These are phyloP conservation scores for Zygosaccharomyces lentus DNA, from an alignment of 805 yeast genomes.

Conservation along the genomic window DNA sequence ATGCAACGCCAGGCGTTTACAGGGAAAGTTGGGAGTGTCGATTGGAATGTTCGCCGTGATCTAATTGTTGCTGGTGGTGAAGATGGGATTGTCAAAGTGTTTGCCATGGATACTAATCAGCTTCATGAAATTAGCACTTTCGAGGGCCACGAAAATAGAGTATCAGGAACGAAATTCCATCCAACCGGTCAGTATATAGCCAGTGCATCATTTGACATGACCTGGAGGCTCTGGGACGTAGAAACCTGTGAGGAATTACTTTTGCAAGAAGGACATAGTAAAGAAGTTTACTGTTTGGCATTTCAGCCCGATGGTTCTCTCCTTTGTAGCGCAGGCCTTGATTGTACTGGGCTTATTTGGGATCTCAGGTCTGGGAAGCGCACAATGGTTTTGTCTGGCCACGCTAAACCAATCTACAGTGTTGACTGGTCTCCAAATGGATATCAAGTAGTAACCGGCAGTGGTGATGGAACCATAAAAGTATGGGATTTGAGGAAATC, in stretches of 20 bases:
- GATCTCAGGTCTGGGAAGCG: constrained; percentile 76
- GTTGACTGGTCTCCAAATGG: constrained; percentile 78
- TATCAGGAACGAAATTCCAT: constrained; percentile 59
- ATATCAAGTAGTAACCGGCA: constrained; percentile 70
- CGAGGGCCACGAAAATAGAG: constrained; percentile 51
- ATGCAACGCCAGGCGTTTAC: constrained; percentile 33
- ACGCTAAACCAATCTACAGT: constrained; percentile 64
- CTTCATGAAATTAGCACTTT: constrained; percentile 25
- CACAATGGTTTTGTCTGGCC: constrained; percentile 57
- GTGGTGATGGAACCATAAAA: constrained; percentile 74
- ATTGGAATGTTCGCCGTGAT: constrained; percentile 48
- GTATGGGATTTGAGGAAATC: constrained; percentile 78
- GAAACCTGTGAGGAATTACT: constrained; percentile 45
- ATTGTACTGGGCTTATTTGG: constrained; percentile 73
- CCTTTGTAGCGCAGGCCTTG: constrained; percentile 72
- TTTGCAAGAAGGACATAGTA: constrained; percentile 83
- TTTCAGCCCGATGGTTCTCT: constrained; percentile 78
- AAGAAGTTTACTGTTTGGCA: constrained; percentile 57
- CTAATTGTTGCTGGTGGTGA: constrained; percentile 44
- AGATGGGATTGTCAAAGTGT: constrained; percentile 40
- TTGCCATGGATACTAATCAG: constrained; percentile 25
- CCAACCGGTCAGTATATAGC: constrained; percentile 56
- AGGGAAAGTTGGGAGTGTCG: constrained; percentile 68
- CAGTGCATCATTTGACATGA: constrained; percentile 74
- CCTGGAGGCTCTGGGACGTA: constrained; percentile 88